Percentiles rank a stretch among this genome's conserved stretches.
These are phyloP conservation scores for Podospora pseudopauciseta DNA, from an alignment of 495 filamentous ascomycete species.

Conservation along the genomic window DNA sequence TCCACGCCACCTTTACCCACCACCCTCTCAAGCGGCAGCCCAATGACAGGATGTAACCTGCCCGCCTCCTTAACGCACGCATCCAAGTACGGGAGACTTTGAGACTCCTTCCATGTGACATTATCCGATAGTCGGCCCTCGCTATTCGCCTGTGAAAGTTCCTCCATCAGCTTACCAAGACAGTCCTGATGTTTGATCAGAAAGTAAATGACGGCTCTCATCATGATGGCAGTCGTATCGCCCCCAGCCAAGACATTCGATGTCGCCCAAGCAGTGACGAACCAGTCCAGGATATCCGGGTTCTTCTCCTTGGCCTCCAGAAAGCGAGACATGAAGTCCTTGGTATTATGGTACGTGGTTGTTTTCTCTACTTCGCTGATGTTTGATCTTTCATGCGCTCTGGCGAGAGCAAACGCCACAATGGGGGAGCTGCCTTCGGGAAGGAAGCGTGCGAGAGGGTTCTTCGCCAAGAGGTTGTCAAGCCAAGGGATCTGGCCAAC, in stretches of 20 bases:
- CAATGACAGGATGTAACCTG: conserved; percentile 40
- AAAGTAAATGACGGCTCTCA: conserved; percentile 54
- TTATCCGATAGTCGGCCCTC: conserved; percentile 27
- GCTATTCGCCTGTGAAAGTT: conserved; percentile 44
- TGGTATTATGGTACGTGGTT: conserved; percentile 9
- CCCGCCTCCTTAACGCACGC: conserved; percentile 54
- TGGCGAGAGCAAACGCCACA: conserved; percentile 12
- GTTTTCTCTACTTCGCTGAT: not conserved
- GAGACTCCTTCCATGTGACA: conserved; percentile 39
- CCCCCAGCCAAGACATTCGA: conserved; percentile 56
- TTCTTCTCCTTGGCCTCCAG: conserved; percentile 10
- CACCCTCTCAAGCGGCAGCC: conserved; percentile 33
- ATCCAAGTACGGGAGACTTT: conserved; percentile 42
- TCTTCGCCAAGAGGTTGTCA: conserved; percentile 19
- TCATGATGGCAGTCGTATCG: conserved; percentile 59
- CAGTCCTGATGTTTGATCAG: conserved; percentile 43
- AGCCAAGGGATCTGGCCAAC: conserved; percentile 18
- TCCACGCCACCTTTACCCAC: conserved; percentile 45
- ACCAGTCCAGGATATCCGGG: conserved; percentile 23
- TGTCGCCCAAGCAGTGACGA: conserved; percentile 35
- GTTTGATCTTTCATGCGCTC: conserved; percentile 12
- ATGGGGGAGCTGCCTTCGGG: conserved; percentile 11
- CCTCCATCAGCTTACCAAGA: conserved; percentile 52
- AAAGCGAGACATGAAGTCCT: conserved; percentile 20
- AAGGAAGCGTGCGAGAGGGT: conserved; percentile 6